These are phyloP conservation scores for Leccinum solheimii DNA, from an alignment of 1,284 basidiomycete species.

Conservation along the genomic window DNA sequence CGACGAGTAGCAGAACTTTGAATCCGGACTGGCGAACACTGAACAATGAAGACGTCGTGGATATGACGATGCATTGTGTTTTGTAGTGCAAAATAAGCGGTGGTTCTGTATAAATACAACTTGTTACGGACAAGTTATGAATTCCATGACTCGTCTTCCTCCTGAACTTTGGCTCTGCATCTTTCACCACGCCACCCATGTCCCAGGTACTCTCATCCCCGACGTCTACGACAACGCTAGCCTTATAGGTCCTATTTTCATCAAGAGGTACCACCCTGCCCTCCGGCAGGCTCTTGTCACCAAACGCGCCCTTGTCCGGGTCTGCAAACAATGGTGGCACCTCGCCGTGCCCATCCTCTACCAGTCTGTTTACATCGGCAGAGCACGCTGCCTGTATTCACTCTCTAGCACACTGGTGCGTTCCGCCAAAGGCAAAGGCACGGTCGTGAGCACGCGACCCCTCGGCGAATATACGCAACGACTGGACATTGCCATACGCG, in stretches of 20 bases:
- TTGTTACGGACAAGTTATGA: too few relatives aligned
- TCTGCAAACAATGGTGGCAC: slow-evolving; percentile 41
- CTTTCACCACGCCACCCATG: background rate
- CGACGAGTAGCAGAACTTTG: too few relatives aligned
- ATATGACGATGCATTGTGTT: too few relatives aligned
- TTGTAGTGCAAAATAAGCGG: too few relatives aligned
- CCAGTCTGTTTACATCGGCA: background rate
- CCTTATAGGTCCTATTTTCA: background rate
- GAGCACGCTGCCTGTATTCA: slow-evolving; percentile 6
- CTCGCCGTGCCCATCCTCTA: slow-evolving; percentile 22
- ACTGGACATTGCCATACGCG: slow-evolving; percentile 30
- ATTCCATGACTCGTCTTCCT: background rate
- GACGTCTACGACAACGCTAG: background rate
- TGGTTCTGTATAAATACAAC: too few relatives aligned
- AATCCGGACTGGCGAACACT: too few relatives aligned
- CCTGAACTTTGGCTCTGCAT: background rate
- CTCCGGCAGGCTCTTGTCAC: slow-evolving; percentile 50
- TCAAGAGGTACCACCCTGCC: background rate
- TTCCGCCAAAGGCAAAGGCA: slow-evolving; percentile 12
- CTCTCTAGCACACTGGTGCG: slow-evolving; percentile 19
- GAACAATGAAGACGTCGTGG: too few relatives aligned
- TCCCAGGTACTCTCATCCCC: background rate
- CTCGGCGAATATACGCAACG: slow-evolving; percentile 24
- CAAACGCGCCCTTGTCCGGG: slow-evolving; percentile 37
- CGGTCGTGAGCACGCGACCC: slow-evolving; percentile 10